A percentile compares a stretch with the other conserved stretches of the same genome.
Conservation (phyloP, 2,329 filamentous ascomycete genomes). For the Monosporascus ibericus region DNA sequence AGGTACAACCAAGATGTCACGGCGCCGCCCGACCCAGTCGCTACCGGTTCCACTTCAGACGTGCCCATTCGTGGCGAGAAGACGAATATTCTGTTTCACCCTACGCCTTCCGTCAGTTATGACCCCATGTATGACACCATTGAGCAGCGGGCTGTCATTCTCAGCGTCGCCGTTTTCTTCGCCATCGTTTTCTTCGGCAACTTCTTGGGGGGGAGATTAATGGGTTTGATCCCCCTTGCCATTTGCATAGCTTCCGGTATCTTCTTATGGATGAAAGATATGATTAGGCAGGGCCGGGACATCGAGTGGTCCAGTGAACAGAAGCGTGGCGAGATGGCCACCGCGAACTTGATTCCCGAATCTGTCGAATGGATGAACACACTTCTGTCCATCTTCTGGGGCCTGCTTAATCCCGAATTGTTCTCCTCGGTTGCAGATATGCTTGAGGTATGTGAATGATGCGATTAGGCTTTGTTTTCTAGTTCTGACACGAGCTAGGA, state of each 20-base stretch:
- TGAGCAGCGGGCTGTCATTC: constrained; percentile 65
- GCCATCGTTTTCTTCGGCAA: constrained; percentile 72
- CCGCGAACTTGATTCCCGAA: constrained; percentile 83
- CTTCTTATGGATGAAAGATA: constrained; percentile 84
- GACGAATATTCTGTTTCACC: constrained; percentile 93
- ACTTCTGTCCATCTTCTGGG: constrained; percentile 77
- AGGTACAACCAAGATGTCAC: constrained; percentile 81
- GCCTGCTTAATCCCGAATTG: constrained; percentile 91
- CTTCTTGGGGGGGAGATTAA: constrained; percentile 70
- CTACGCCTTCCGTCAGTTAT: constrained; percentile 83
- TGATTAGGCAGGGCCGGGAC: constrained; percentile 74
- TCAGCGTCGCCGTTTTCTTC: constrained; percentile 66
- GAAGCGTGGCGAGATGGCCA: constrained; percentile 76
- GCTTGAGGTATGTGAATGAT: constrained; percentile 46
- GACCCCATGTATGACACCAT: constrained; percentile 78
- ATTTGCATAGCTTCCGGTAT: constrained; percentile 69
- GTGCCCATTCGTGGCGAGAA: constrained; percentile 95
- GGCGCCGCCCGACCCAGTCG: constrained; percentile 81
- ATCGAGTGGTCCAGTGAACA: constrained; percentile 86
- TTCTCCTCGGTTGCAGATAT: constrained; percentile 89
- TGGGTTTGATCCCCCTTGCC: constrained; percentile 69
- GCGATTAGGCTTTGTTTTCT: neutral
- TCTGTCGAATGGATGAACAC: constrained; percentile 97
- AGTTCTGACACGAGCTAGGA: constrained; percentile 42
- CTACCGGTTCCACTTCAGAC: constrained; percentile 77